A percentile compares a stretch with the other conserved stretches of the same genome.
phyloP scores from a whole-genome alignment of 768 basidiomycete genomes.

The Tricholoma hemisulphureum region DNA sequence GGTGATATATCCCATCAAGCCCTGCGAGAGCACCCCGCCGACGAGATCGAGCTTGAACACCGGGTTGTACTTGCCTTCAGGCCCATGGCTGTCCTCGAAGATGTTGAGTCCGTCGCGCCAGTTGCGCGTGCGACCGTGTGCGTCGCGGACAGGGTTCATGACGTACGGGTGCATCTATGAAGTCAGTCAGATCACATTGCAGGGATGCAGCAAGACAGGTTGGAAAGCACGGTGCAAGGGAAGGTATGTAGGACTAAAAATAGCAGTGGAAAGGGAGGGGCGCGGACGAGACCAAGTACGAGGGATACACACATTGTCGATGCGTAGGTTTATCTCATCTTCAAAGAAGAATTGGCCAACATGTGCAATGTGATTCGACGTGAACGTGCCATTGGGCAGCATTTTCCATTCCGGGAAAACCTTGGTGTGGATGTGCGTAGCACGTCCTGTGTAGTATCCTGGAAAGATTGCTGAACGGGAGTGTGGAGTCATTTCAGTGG shows the following conservation, averaged over 20 bases:
- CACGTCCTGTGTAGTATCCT: constrained; percentile 57
- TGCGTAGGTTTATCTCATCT: constrained; percentile 46
- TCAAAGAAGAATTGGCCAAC: constrained; percentile 59
- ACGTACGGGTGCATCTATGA: constrained; percentile 52
- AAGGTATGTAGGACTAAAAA: background rate
- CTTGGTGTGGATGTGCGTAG: constrained; percentile 55
- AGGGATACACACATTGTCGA: constrained; percentile 40
- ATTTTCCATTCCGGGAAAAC: constrained; percentile 50
- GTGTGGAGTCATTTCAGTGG: background rate
- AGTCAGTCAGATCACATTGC: background rate
- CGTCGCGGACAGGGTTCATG: constrained; percentile 47
- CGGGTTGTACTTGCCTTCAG: constrained; percentile 50
- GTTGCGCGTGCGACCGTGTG: constrained; percentile 49
- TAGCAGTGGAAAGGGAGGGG: background rate
- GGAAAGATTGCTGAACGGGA: constrained; percentile 45
- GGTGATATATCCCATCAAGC: constrained; percentile 53
- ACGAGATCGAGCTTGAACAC: constrained; percentile 50
- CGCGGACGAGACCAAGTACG: background rate
- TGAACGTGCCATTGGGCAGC: constrained; percentile 45
- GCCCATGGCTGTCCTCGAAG: constrained; percentile 49
- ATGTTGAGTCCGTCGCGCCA: constrained; percentile 53
- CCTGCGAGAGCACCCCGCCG: constrained; percentile 50
- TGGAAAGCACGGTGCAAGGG: background rate
- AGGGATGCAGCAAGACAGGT: no score
- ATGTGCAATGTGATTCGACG: constrained; percentile 43